Base-by-base conservation (phyloP, 345 rosid genomes). In the Euphorbia tirucalli region DNA sequence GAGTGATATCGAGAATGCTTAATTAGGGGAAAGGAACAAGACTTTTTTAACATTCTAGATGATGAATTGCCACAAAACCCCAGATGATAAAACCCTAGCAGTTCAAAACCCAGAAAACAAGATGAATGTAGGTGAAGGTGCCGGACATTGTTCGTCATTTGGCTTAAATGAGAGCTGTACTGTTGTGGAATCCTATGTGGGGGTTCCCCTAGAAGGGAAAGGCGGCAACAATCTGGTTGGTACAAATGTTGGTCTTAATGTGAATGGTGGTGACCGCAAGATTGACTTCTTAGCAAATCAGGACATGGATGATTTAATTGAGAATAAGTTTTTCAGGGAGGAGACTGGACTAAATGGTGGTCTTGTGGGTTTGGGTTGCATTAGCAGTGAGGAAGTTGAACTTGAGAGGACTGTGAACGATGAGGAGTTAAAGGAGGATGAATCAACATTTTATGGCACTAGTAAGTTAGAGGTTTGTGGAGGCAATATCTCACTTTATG, bases 401-500 rank as follows among this genome's bases (percentile, higher is more conserved):
- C 63, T 27, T 59, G 75, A 73, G 59, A 70, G 60, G 16, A 66
- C 22, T 63, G 79, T 32, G 35, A 37, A 49, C 25, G 77, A 74
- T 15, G 77, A 59, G 22, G 83, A 77, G 60, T 30, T 56, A 44
- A 70, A 75, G 78, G 79, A 78, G 61, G 85, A 81, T 35, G 75
- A 68, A 8, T 48, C 18, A 7, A 46, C 21, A 31, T 18, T 35
- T 66, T 46, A 67, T 75, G 80, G 69, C 37, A 82, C 65, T 82
- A 77, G 62, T 78, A 83, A 76, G 75, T 79, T 85, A 71, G 80
- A 82, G 49, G 82, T 85, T 62, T 82, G 87, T 32, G 90, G 87
- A 21, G 86, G 83, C 4, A 77, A 84, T 61, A 74, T 90, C 73
- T 87, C 91, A 1, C 88, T 88, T 72, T 86, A 78, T 84, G 94